A percentile compares a stretch with the other conserved stretches of the same genome.
Evolutionary conservation across 257 asterid genomes (phyloP).

Genomic region (Capsicum chinense): DNA sequence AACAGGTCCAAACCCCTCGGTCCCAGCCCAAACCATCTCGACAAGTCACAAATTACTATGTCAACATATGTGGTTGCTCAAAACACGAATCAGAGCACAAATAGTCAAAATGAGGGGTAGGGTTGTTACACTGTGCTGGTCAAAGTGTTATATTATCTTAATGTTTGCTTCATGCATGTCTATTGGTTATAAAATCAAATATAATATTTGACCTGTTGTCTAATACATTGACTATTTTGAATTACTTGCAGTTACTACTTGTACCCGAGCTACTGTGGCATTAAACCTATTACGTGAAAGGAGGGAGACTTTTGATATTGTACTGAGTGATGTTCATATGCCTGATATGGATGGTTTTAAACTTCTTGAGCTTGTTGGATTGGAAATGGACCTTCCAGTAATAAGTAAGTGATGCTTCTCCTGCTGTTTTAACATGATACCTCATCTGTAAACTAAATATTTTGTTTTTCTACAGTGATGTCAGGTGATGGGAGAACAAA

Average conservation of each 20-base stretch:
- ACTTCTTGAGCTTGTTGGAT: constrained; percentile 87
- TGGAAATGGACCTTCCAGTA: constrained; percentile 97
- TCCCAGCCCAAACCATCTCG: not conserved
- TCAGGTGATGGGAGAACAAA: constrained; percentile 78
- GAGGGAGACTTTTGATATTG: constrained; percentile 75
- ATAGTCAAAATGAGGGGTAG: not conserved
- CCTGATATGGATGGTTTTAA: constrained; percentile 97
- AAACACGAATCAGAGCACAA: not conserved
- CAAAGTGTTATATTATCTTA: not conserved
- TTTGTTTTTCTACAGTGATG: constrained; percentile 70
- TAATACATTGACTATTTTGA: constrained; percentile 20
- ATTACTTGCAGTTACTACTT: constrained; percentile 71
- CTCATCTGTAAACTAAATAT: constrained; percentile 23
- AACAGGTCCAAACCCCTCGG: not conserved
- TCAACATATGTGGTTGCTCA: not conserved
- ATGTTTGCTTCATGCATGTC: constrained; percentile 19
- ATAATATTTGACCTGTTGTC: not conserved
- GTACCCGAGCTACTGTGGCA: constrained; percentile 75
- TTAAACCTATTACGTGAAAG: constrained; percentile 71
- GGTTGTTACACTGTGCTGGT: not conserved
- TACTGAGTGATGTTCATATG: constrained; percentile 94
- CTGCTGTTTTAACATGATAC: constrained; percentile 21
- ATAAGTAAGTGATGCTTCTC: constrained; percentile 66
- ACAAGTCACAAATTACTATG: not conserved
- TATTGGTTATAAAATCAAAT: constrained; percentile 10